Base-by-base conservation (phyloP, 768 basidiomycete species). In the Lanmaoa rubissima region DNA sequence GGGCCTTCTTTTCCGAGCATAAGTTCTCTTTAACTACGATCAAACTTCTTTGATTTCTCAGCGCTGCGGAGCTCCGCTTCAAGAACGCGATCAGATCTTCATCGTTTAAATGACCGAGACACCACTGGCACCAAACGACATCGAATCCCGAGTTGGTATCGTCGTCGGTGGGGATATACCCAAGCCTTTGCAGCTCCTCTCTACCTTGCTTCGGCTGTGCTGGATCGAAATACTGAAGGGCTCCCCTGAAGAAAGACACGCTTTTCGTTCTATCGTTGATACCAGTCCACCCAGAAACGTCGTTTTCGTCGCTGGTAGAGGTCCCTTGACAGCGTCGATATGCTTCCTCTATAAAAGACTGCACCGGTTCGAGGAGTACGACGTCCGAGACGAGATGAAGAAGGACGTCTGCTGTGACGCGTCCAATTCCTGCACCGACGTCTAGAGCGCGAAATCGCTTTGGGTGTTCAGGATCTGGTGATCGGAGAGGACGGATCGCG, bases 101-200 rank as follows among this genome's bases (percentile, higher is more conserved):
- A 68, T 95, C 86, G 53, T 78, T 82, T 55, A 97, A 78, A 75
- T 95, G 91, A 2, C 92, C 91, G 16, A 98, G 79, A 75, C 95
- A 96, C 96, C 96, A 98, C 71, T 99, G 96, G 65, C 92, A 92
- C 95, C 92, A 94, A 55, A 96, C 82, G 51, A 94, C 82, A 72
- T 99, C 96, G 73, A 94, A 98, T 1, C 82, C 82, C 43, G 78
- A 74, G 19, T 78, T 71, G n/a, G 76, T 68, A 35, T 82, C 82
- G 49, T 81, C 83, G 24, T 80, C 80, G 40, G 77, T 81, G 39
- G 80, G 77, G n/a, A 73, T 73, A 67, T 82, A 83, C 4, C 92
- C 92, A 7, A 93, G 75, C 14, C 88, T 83, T 48, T 85, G 88
- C 28, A 89, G 69, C 57, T 82, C 78, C 38, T 71, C 78, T 5